Base-by-base conservation (phyloP, 164 flowering plant species). In the Nymphaea thermarum region DNA sequence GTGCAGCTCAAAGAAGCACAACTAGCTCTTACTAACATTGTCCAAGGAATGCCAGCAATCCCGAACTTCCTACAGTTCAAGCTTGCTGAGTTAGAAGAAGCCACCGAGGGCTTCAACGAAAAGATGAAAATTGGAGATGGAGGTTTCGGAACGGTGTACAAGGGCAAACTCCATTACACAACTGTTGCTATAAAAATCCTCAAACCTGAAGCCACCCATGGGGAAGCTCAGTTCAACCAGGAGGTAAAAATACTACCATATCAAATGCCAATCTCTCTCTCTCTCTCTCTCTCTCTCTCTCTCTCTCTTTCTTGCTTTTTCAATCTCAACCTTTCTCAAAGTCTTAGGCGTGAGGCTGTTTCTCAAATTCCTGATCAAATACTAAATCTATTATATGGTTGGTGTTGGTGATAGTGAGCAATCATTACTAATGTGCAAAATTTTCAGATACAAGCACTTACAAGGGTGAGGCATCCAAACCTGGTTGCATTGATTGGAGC, bases 401-500 rank as follows among this genome's bases (percentile, higher is more conserved):
- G n/a, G 36, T 0, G 36, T 25, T 25, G 36, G 36, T 25, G 36
- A 25, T 25, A 25, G 36, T 25, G 36, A 25, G 1, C 36, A 25
- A 25, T 25, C 36, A 25, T 25, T 25, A 25, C 0, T 25, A 25
- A 25, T 25, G 36, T 25, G 36, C 36, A 51, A 51, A 10, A 51
- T 51, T 51, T 51, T 62, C 77, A 93, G 98, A 89, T 93, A 53
- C 85, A 87, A 57, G 80, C 91, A 63, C 74, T 93, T 78, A 89
- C 93, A 66, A 85, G 78, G 75, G 71, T 91, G 77, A 75, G 96
- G 75, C 97, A 93, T 77, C 96, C 96, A 53, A 88, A 93, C 79
- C 77, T 93, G 5, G 82, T 93, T 11, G 87, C 89, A 14, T 86
- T 91, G 16, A 77, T 93, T 67, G 98, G 98, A 71, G 84, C 91